Evolutionary conservation across 1,139 yeast genomes (phyloP).

Genomic region (Zygosaccharomyces pseudobailii): DNA sequence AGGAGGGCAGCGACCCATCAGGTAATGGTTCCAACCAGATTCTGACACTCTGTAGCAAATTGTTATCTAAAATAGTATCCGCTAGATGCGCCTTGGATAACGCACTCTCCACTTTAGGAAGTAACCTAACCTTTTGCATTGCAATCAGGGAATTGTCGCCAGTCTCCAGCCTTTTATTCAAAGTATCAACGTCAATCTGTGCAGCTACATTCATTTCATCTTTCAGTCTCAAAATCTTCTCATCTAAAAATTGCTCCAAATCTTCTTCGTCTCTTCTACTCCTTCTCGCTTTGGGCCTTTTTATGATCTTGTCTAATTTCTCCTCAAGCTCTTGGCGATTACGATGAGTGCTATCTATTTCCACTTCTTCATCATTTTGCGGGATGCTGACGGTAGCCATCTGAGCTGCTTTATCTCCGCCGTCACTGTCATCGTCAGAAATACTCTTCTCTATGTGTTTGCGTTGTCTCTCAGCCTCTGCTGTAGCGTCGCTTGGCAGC

Average conservation of each 20-base stretch:
- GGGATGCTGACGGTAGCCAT: constrained; percentile 5
- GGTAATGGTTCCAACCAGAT: constrained; percentile 98
- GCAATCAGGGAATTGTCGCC: constrained; percentile 50
- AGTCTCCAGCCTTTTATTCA: constrained; percentile 44
- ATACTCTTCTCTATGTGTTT: constrained; percentile 26
- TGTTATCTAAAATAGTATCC: constrained; percentile 90
- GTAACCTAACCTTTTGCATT: constrained; percentile 73
- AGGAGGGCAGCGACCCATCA: constrained; percentile 95
- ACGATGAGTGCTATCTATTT: constrained; percentile 41
- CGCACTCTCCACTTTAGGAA: constrained; percentile 73
- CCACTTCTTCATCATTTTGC: constrained; percentile 18
- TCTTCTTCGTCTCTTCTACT: constrained; percentile 81
- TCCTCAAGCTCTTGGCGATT: constrained; percentile 78
- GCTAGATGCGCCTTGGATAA: constrained; percentile 80
- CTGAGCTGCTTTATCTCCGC: constrained; percentile 13
- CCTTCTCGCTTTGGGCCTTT: constrained; percentile 54
- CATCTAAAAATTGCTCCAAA: constrained; percentile 92
- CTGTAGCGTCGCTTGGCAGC: neutral
- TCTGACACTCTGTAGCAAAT: constrained; percentile 86
- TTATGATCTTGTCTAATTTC: constrained; percentile 69
- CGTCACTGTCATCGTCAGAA: constrained; percentile 33
- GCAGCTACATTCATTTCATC: constrained; percentile 95
- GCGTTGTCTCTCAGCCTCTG: constrained; percentile 24
- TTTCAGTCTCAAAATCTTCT: constrained; percentile 71
- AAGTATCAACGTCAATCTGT: constrained; percentile 79